phyloP scores from a whole-genome alignment of 257 asterid species.

The Jasminum sambac region DNA sequence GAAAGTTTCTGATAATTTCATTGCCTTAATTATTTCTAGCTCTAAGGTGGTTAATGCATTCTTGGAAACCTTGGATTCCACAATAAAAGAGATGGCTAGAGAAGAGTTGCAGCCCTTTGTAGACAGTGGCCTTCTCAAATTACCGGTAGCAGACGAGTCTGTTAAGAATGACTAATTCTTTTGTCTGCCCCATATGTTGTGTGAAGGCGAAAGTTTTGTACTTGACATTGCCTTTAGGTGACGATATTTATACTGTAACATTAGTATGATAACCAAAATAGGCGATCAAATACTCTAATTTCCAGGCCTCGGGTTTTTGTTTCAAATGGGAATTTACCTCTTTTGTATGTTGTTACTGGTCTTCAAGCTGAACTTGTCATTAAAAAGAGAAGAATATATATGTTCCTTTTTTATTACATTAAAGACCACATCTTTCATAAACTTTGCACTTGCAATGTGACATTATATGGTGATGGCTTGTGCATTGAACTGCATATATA shows the following conservation, averaged over 20 bases:
- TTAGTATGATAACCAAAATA: not conserved
- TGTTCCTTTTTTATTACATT: not conserved
- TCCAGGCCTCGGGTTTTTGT: not conserved
- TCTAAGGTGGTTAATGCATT: constrained; percentile 60
- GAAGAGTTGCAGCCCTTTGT: constrained; percentile 71
- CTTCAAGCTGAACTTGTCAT: not conserved
- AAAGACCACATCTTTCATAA: not conserved
- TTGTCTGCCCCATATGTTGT: constrained; percentile 8
- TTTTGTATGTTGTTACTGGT: not conserved
- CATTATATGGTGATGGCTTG: not conserved
- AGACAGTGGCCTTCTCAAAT: constrained; percentile 50
- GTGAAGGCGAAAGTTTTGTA: constrained; percentile 30
- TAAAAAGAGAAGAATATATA: not conserved
- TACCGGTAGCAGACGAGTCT: constrained; percentile 38
- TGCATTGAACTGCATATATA: not conserved
- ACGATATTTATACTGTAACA: not conserved
- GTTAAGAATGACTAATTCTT: constrained; percentile 24
- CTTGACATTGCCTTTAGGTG: constrained; percentile 1
- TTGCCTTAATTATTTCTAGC: constrained; percentile 35
- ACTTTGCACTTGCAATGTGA: not conserved
- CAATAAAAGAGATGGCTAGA: constrained; percentile 47
- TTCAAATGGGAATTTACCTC: not conserved
- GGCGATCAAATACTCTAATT: not conserved
- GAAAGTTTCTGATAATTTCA: constrained; percentile 5
- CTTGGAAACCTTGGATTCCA: constrained; percentile 57